Evolutionary conservation across 352 stramenopile genomes (phyloP).

Genomic region (Phytopythium kandeliae): DNA sequence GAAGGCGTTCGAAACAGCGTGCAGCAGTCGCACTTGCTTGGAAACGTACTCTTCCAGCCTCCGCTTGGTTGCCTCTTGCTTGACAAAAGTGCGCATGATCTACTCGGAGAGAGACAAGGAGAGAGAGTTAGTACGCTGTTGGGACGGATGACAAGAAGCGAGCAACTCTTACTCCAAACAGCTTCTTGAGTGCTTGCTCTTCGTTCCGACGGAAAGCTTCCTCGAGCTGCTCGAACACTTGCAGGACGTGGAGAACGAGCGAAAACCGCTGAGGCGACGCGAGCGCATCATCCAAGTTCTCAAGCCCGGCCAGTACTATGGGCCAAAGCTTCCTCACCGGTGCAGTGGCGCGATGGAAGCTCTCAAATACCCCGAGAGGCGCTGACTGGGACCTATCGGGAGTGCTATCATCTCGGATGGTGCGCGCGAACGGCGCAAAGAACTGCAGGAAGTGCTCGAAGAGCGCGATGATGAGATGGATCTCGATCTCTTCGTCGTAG

Average conservation of each 20-base stretch:
- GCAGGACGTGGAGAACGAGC: conserved; percentile 51
- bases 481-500: conserved; percentile 73
- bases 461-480: conserved; percentile 49
- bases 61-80: conserved; percentile 45
- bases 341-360: conserved; percentile 30
- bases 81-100: conserved; percentile 45
- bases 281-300: conserved; percentile 39
- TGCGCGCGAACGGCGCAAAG: conserved; percentile 37
- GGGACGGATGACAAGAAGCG: not conserved
- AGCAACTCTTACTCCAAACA: conserved; percentile 27
- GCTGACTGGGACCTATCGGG: not conserved
- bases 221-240: conserved; percentile 58
- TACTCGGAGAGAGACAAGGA: conserved; percentile 6
- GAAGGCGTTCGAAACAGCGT: conserved; percentile 38
- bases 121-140: not conserved
- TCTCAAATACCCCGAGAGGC: conserved; percentile 14
- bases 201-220: conserved; percentile 29
- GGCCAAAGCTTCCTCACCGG: conserved; percentile 44
- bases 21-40: conserved; percentile 42
- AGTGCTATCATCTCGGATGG: conserved; percentile 12
- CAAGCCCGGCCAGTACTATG: conserved; percentile 35
- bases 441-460: conserved; percentile 58
- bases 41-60: conserved; percentile 27
- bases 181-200: conserved; percentile 22
- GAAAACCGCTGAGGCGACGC: conserved; percentile 57